Conservation (phyloP, 106 monocot species). For the Acanthochlamys bracteata region DNA sequence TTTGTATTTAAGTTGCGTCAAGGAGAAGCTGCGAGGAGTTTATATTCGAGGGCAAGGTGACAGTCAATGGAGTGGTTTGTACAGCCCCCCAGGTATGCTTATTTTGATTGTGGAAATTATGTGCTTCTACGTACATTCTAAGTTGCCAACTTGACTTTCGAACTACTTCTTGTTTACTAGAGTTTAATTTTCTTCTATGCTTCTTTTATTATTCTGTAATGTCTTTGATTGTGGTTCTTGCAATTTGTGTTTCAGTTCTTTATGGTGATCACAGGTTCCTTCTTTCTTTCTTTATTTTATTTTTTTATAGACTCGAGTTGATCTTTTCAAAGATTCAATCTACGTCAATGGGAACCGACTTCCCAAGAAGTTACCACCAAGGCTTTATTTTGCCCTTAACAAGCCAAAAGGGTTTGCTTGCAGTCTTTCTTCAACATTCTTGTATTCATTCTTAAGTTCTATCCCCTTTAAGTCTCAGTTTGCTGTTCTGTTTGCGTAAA, state of each 20-base stretch:
- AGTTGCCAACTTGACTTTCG: no score
- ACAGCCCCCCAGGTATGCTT: conserved; percentile 72
- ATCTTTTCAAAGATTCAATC: conserved; percentile 76
- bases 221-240: not conserved
- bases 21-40: conserved; percentile 79
- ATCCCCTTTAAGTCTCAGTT: not conserved
- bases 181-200: not conserved
- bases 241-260: no score
- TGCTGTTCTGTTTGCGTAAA: not conserved
- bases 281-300: no score
- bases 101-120: no score
- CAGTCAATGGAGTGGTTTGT: conserved; percentile 85
- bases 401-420: conserved; percentile 88
- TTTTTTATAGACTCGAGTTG: conserved; percentile 64
- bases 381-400: conserved; percentile 96
- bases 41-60: conserved; percentile 87
- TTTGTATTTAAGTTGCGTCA: conserved; percentile 55
- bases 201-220: not conserved
- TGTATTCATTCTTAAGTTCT: not conserved
- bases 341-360: conserved; percentile 94
- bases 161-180: no score
- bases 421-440: not conserved
- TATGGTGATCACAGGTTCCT: no score
- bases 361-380: conserved; percentile 85
- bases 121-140: no score